Percentiles rank a stretch among this genome's conserved stretches.
Evolutionary conservation across 2,329 filamentous ascomycete species (phyloP).

Genomic region (Neocucurbitaria cava): DNA sequence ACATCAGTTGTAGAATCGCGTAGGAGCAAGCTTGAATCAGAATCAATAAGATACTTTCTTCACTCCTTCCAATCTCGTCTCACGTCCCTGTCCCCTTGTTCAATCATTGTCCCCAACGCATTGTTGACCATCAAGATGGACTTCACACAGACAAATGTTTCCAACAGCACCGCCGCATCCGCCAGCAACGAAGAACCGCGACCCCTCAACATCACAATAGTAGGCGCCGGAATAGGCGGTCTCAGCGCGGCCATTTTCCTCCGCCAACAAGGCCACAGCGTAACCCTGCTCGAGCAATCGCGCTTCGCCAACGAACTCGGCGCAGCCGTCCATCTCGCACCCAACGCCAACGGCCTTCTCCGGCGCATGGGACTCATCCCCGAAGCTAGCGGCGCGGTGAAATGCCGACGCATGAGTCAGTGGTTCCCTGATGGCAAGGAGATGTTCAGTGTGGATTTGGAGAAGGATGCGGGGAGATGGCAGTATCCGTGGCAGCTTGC

Average conservation of each 20-base stretch:
- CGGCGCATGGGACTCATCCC: slow-evolving; percentile 53
- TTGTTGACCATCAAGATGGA: no score
- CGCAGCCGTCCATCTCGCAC: slow-evolving; percentile 63
- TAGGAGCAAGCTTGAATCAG: no score
- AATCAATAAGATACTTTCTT: no score
- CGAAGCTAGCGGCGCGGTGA: slow-evolving; percentile 49
- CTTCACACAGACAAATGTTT: slow-evolving; percentile 18
- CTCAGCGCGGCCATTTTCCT: neutral
- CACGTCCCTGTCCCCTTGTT: neutral
- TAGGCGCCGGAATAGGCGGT: neutral
- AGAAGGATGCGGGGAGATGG: slow-evolving; percentile 54
- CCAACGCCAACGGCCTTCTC: slow-evolving; percentile 67
- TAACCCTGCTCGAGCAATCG: neutral
- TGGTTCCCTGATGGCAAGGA: slow-evolving; percentile 48
- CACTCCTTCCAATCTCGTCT: neutral
- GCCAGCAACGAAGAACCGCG: no score
- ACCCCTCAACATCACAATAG: neutral
- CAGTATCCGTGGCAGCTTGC: slow-evolving; percentile 61
- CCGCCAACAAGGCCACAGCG: neutral
- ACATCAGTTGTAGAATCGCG: no score
- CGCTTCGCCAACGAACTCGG: neutral
- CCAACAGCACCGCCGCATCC: slow-evolving; percentile 1
- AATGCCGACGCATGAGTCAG: slow-evolving; percentile 42
- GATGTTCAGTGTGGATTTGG: slow-evolving; percentile 47
- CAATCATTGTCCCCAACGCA: no score